A percentile compares a stretch with the other conserved stretches of the same genome.
Conservation (phyloP, 345 rosid species). For the Xanthoceras sorbifolium region DNA sequence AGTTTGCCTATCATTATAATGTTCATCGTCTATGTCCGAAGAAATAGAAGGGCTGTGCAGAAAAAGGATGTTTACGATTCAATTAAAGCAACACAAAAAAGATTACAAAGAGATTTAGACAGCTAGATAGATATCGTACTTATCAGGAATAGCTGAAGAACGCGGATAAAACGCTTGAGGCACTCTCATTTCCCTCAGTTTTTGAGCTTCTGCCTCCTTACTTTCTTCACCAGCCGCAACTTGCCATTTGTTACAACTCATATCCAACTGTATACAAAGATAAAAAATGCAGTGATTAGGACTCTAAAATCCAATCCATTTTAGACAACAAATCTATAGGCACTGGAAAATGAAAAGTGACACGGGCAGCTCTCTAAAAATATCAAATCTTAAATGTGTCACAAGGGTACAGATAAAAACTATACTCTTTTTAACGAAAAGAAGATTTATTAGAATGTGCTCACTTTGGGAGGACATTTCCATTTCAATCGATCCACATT, state of each 20-base stretch:
- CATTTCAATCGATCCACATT: constrained; percentile 22
- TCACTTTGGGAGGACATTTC: constrained; percentile 57
- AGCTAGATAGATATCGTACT: constrained; percentile 35
- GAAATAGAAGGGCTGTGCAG: constrained; percentile 52
- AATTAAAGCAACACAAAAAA: not conserved
- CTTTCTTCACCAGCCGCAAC: constrained; percentile 64
- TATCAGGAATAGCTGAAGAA: constrained; percentile 46
- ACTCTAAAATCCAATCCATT: too few relatives aligned
- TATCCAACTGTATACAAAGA: constrained; percentile 39
- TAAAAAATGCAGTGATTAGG: not conserved
- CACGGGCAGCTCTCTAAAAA: too few relatives aligned
- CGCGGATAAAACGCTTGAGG: constrained; percentile 59
- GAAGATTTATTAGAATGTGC: not conserved
- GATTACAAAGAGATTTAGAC: not conserved
- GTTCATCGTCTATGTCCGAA: constrained; percentile 31
- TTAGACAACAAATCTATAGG: too few relatives aligned
- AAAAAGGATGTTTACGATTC: constrained; percentile 3
- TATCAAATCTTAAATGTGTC: not conserved
- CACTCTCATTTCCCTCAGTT: constrained; percentile 42
- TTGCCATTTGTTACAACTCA: constrained; percentile 38
- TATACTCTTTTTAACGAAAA: not conserved
- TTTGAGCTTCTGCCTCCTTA: constrained; percentile 42
- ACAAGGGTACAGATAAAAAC: not conserved
- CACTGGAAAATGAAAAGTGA: too few relatives aligned
- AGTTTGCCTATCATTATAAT: constrained; percentile 49